A percentile compares a stretch with the other conserved stretches of the same genome.
Conservation (phyloP, 129 eudicot genomes). For the Chrysanthemum seticuspe region DNA sequence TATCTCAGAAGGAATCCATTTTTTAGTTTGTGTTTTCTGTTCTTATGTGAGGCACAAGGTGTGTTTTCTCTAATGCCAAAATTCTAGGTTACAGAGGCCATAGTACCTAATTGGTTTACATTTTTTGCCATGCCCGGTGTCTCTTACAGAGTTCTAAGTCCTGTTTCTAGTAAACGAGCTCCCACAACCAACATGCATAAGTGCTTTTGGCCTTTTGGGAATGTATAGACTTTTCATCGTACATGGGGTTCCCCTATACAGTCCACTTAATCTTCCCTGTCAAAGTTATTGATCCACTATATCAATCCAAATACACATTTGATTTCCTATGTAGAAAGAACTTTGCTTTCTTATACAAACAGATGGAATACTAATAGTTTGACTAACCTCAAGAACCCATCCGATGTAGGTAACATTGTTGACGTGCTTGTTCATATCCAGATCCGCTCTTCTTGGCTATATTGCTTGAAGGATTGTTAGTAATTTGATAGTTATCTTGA, state of each 20-base stretch:
- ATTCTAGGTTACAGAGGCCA: too few species aligned
- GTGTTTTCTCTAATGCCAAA: not conserved
- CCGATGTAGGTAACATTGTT: conserved; percentile 92
- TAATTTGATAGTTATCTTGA: conserved; percentile 4
- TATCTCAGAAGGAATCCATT: not conserved
- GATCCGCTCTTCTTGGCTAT: conserved; percentile 86
- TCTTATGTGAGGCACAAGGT: not conserved
- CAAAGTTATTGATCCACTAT: too few species aligned
- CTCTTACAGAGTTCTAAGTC: too few species aligned
- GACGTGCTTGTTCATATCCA: conserved; percentile 95
- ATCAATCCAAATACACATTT: too few species aligned
- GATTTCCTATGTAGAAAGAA: not conserved
- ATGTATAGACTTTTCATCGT: too few species aligned
- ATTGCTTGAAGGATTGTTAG: not conserved
- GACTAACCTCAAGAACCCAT: conserved; percentile 83
- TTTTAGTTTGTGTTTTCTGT: not conserved
- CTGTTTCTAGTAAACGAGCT: too few species aligned
- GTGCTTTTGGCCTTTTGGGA: too few species aligned
- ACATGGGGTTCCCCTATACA: too few species aligned
- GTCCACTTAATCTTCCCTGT: too few species aligned
- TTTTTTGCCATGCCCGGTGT: too few species aligned
- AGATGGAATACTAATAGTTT: not conserved
- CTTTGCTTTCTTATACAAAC: not conserved
- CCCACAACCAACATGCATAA: too few species aligned
- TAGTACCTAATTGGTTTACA: too few species aligned